Percentiles rank a stretch among this genome's conserved stretches.
Conservation (phyloP, 2,329 filamentous ascomycete genomes). For the Aspergillus sp. region DNA sequence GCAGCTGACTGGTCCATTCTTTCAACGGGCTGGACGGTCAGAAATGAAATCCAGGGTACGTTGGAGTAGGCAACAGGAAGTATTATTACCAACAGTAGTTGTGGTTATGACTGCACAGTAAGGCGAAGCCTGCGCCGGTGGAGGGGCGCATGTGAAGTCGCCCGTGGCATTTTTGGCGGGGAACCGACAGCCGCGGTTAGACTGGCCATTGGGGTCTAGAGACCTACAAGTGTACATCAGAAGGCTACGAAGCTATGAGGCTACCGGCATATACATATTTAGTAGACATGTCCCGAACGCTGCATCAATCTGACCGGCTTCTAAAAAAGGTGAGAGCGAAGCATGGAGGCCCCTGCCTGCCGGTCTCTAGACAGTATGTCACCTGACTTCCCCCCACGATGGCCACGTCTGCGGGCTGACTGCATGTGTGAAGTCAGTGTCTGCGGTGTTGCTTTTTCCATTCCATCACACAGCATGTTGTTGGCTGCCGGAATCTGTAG, state of each 20-base stretch:
- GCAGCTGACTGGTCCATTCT: background rate
- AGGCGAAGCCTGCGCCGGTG: background rate
- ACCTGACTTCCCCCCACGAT: too few relatives aligned
- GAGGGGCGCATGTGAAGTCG: slow-evolving; percentile 16
- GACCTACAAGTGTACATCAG: too few relatives aligned
- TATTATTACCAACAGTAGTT: background rate
- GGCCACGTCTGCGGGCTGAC: too few relatives aligned
- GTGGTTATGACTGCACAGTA: background rate
- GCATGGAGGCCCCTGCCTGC: too few relatives aligned
- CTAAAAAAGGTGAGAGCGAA: too few relatives aligned
- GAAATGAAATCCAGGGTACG: background rate
- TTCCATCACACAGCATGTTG: too few relatives aligned
- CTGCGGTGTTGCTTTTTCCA: too few relatives aligned
- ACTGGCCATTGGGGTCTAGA: background rate
- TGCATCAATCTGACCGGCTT: too few relatives aligned
- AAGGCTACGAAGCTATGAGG: too few relatives aligned
- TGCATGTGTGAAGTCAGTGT: too few relatives aligned
- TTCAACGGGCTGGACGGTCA: background rate
- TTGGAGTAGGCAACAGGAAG: background rate
- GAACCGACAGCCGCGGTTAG: slow-evolving; percentile 15
- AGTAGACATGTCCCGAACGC: background rate
- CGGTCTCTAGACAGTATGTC: too few relatives aligned
- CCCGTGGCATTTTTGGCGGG: slow-evolving; percentile 14
- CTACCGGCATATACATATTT: background rate
- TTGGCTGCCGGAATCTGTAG: too few relatives aligned